Evolutionary conservation across 78 protist species (phyloP).

Genomic region (Speleostelium caveatum): DNA sequence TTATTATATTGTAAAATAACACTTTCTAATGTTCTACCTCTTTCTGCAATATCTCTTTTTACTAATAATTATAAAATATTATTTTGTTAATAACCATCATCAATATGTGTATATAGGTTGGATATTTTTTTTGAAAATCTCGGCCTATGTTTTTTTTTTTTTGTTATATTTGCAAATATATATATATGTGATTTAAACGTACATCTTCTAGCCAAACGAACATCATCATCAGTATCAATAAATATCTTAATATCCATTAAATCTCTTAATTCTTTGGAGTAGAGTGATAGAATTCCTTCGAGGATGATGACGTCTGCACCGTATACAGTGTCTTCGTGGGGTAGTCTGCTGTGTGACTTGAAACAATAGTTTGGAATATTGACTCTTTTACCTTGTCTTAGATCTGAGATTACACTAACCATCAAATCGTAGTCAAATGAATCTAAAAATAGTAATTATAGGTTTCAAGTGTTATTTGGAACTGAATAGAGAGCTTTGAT

Average conservation of each 20-base stretch:
- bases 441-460: constrained; percentile 11
- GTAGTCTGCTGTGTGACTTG: constrained; percentile 75
- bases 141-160: too few relatives aligned
- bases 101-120: background rate
- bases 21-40: constrained; percentile 84
- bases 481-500: background rate
- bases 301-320: constrained; percentile 86
- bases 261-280: constrained; percentile 62
- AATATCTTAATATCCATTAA: constrained; percentile 87
- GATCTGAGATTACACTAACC: constrained; percentile 51
- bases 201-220: constrained; percentile 87
- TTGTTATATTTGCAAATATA: background rate
- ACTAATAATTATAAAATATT: too few relatives aligned
- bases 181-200: background rate
- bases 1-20: constrained; percentile 84
- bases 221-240: constrained; percentile 90
- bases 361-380: constrained; percentile 84
- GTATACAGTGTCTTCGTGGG: constrained; percentile 51
- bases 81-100: background rate
- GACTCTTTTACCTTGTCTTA: constrained; percentile 80
- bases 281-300: constrained; percentile 89
- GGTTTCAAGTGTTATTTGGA: background rate
- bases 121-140: too few relatives aligned
- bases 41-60: constrained; percentile 84
- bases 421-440: constrained; percentile 79